Conservation (phyloP, 2,329 filamentous ascomycete species). For the Hortaea werneckii region DNA sequence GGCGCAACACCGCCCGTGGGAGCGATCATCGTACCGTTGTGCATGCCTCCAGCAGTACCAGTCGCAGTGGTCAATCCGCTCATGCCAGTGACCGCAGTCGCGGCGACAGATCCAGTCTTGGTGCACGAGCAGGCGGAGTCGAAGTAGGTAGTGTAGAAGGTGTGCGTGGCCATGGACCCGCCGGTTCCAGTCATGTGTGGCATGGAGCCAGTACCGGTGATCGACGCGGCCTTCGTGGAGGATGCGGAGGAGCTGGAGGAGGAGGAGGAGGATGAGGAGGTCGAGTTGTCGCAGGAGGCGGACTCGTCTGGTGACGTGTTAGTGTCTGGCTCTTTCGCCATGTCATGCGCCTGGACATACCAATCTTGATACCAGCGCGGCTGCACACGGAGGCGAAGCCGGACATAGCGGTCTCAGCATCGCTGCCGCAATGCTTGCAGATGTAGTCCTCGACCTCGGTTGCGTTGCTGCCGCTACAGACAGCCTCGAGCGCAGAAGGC, state of each 20-base stretch:
- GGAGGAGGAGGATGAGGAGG: slow-evolving; percentile 8
- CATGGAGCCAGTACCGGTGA: slow-evolving; percentile 2
- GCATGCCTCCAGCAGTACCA: not conserved
- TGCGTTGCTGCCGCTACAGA: slow-evolving; percentile 21
- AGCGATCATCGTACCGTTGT: not conserved
- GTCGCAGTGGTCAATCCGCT: slow-evolving; percentile 6
- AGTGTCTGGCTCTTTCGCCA: not conserved
- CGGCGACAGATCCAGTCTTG: slow-evolving; percentile 1
- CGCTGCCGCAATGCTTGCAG: slow-evolving; percentile 21
- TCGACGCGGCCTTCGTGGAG: slow-evolving; percentile 1
- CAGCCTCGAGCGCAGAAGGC: slow-evolving; percentile 21
- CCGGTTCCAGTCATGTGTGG: not conserved
- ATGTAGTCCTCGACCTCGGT: slow-evolving; percentile 18
- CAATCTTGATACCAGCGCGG: slow-evolving; percentile 20
- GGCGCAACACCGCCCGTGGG: not conserved
- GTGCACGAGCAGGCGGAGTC: slow-evolving; percentile 3
- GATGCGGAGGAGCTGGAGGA: slow-evolving; percentile 8
- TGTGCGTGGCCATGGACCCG: not conserved
- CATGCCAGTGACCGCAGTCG: slow-evolving; percentile 4
- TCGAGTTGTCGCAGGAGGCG: not conserved
- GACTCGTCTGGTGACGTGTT: not conserved
- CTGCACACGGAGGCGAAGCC: slow-evolving; percentile 24
- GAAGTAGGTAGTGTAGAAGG: slow-evolving; percentile 5
- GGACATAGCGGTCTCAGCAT: slow-evolving; percentile 18
- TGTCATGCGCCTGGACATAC: slow-evolving; percentile 11